Evolutionary conservation across 192 early-diverging fungal species (phyloP).

Genomic region (Entophlyctis helioformis): DNA sequence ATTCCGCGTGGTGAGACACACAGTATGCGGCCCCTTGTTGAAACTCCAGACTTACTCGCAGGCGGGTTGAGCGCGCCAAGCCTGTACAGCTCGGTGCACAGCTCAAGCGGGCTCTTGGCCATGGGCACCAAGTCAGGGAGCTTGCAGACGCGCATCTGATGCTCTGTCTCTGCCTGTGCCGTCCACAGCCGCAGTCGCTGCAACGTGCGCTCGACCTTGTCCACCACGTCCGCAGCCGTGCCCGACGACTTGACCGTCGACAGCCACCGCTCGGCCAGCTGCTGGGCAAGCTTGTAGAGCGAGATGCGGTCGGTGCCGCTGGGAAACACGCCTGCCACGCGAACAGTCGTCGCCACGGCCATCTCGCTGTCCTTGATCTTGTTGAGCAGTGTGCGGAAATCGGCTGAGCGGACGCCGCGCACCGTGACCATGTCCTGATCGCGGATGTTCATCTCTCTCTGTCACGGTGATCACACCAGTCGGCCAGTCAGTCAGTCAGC

Average conservation of each 20-base stretch:
- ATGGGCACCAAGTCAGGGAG: no score
- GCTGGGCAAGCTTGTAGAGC: constrained; percentile 42
- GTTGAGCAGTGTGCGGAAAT: constrained; percentile 39
- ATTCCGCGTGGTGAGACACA: not conserved
- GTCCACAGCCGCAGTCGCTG: no score
- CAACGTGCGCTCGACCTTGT: no score
- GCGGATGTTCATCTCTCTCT: not conserved
- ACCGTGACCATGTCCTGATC: constrained; percentile 1
- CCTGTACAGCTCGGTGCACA: constrained; percentile 8
- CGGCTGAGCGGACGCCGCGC: constrained; percentile 12
- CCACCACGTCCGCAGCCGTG: no score
- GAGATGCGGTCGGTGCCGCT: constrained; percentile 48
- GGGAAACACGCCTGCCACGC: constrained; percentile 41
- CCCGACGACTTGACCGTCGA: no score
- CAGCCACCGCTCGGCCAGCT: constrained; percentile 23
- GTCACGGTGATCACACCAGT: not conserved
- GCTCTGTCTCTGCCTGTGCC: no score
- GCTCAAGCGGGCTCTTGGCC: constrained; percentile 12
- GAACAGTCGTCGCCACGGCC: constrained; percentile 38
- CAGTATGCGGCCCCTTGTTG: not conserved
- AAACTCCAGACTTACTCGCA: not conserved
- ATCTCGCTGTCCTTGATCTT: constrained; percentile 36
- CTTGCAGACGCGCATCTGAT: no score
- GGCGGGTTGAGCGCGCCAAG: no score
- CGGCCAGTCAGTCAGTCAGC: not conserved